Evolutionary conservation across 139 green algal species (phyloP), one percentile per base, ranked within the genome.

Genomic region (Chlamydomonas sp.): DNA sequence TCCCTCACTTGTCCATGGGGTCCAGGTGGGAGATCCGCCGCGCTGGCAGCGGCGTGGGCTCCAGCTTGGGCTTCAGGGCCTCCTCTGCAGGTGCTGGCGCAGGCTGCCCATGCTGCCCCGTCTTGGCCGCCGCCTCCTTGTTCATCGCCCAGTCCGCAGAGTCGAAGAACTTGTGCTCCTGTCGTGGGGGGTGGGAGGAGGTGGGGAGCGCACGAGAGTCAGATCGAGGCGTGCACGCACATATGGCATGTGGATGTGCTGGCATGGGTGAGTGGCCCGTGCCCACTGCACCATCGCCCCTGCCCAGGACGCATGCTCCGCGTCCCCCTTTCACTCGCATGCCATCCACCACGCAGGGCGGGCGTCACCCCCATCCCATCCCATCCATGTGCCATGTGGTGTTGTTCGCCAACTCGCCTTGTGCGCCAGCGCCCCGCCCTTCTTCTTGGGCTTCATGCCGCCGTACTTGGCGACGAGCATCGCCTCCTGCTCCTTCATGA

Each of bases 121-220:
- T 65, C 30, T 78, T 78, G 16, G 74, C 73, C 0, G 66, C 58
- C 24, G 65, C 69, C 58, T 92, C 83, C 73, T 90, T 91, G 35
- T 74, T 71, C 58, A 92, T 70, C 26, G 83, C 80, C 85, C 85
- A 95, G 67, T 95, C 88, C 5, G 88, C 88, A 26, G 84, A 91
- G 54, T 95, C 88, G 70, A 95, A 95, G 64, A 85, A 90, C 68
- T 85, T 87, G 70, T 84, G 81, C 10, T 88, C 81, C 77, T 86
- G 79, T 68, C n/a, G n/a, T n/a, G n/a, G n/a, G 57, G 5, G n/a
- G 50, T 50, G 38, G 8, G 6, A 66, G n/a, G 6, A 62, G 39
- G 39, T 50, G 10, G 13, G 39, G 10, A 13, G 39, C 39, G 39
- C 35, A 57, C 10, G 28, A 26, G 22, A 50, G 30, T 24, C 20